Percentiles rank a stretch among this genome's conserved stretches.
phyloP scores from a whole-genome alignment of 352 stramenopile genomes.

The Aphanomyces astaci region DNA sequence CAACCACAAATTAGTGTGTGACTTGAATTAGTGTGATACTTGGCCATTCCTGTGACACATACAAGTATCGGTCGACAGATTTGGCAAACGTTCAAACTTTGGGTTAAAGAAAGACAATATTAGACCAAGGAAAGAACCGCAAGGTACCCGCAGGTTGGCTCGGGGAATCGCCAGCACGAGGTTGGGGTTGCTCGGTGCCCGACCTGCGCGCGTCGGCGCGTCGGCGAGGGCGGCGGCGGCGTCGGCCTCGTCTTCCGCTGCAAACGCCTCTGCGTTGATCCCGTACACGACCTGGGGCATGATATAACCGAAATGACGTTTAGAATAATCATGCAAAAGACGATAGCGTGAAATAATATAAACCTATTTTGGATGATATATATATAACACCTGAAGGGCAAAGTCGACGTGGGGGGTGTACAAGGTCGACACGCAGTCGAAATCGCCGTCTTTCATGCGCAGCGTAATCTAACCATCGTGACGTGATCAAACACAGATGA shows the following conservation, averaged over 20 bases:
- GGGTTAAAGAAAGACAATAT: too few species aligned
- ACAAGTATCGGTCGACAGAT: too few species aligned
- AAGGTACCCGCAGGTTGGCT: not conserved
- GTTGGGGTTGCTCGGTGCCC: not conserved
- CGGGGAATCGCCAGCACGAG: not conserved
- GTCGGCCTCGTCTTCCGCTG: not conserved
- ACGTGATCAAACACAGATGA: not conserved
- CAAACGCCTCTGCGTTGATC: not conserved
- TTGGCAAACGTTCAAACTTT: too few species aligned
- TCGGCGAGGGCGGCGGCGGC: not conserved
- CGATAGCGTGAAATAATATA: not conserved
- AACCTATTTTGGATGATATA: not conserved
- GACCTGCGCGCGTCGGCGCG: not conserved
- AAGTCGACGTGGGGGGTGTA: constrained; percentile 65
- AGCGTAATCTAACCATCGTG: constrained; percentile 40
- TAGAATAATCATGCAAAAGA: not conserved
- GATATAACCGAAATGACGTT: too few species aligned
- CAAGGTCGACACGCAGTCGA: constrained; percentile 70
- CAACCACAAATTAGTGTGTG: too few species aligned
- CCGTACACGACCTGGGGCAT: not conserved
- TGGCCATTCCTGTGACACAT: too few species aligned
- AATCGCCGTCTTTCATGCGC: constrained; percentile 59
- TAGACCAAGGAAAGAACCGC: too few species aligned
- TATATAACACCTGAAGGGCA: constrained; percentile 33
- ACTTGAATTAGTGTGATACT: too few species aligned